Evolutionary conservation across 768 basidiomycete species (phyloP).

Genomic region (Leccinum subtestaceum): DNA sequence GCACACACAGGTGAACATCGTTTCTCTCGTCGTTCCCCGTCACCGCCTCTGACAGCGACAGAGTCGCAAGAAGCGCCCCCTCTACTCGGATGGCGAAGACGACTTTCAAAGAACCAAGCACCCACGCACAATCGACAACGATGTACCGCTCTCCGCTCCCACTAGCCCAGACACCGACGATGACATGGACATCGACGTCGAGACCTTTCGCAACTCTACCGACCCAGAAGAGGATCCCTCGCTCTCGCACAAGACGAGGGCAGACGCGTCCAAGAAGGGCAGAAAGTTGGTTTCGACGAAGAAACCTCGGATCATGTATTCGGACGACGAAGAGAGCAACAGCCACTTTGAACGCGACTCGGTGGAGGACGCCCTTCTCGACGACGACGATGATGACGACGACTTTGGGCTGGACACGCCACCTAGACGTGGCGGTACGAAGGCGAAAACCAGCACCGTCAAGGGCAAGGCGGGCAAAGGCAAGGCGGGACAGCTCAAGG

Average conservation of each 20-base stretch:
- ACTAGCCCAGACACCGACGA: conserved; percentile 47
- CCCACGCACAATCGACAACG: conserved; percentile 27
- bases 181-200: conserved; percentile 41
- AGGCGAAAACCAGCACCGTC: conserved; percentile 17
- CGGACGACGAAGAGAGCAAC: conserved; percentile 31
- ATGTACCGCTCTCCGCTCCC: conserved; percentile 20
- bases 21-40: background rate
- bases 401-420: conserved; percentile 24
- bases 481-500: conserved; percentile 14
- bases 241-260: conserved; percentile 6
- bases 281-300: conserved; percentile 19
- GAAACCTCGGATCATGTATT: conserved; percentile 21
- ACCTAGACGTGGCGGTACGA: conserved; percentile 22
- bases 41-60: conserved; percentile 14
- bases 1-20: conserved; percentile 24
- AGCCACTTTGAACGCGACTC: conserved; percentile 24
- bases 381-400: conserved; percentile 27
- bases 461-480: conserved; percentile 31
- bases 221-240: background rate
- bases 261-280: conserved; percentile 8
- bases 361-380: conserved; percentile 24
- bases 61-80: conserved; percentile 27
- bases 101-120: conserved; percentile 34
- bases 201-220: conserved; percentile 22
- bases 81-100: conserved; percentile 38